A percentile compares a stretch with the other conserved stretches of the same genome.
These are phyloP conservation scores for Solanum stenotomum DNA, from an alignment of 257 asterid species.

Conservation along the genomic window DNA sequence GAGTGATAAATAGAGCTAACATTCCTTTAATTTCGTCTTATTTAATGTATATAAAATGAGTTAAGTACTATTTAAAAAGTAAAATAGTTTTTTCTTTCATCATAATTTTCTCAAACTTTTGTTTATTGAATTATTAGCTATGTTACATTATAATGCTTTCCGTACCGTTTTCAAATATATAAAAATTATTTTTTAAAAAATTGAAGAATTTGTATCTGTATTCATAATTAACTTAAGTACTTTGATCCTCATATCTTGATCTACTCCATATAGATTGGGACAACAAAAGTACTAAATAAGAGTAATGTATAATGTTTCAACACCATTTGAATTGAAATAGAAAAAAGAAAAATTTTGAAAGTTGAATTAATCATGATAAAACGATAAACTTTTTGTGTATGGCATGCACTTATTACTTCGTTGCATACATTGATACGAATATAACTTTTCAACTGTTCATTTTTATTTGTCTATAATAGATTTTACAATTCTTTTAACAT, in stretches of 20 bases:
- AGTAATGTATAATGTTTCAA: background rate
- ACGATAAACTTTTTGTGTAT: background rate
- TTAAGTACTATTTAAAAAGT: no score
- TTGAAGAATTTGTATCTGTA: background rate
- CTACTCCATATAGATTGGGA: background rate
- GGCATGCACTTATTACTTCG: background rate
- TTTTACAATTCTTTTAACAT: background rate
- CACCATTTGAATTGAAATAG: background rate
- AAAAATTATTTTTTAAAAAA: no score
- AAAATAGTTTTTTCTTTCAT: no score
- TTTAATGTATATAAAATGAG: no score
- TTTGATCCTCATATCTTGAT: background rate
- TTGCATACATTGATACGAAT: background rate
- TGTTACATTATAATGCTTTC: background rate
- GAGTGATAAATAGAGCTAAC: background rate
- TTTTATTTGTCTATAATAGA: background rate
- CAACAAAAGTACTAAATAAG: background rate
- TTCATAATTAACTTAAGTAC: background rate
- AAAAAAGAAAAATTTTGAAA: background rate
- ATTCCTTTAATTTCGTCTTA: no score
- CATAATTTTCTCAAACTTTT: background rate
- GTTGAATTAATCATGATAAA: no score
- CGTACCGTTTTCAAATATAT: background rate
- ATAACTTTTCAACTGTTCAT: background rate
- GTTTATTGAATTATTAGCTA: no score